phyloP scores from a whole-genome alignment of 495 filamentous ascomycete genomes.

The Pseudomonodictys pantanalensis region DNA sequence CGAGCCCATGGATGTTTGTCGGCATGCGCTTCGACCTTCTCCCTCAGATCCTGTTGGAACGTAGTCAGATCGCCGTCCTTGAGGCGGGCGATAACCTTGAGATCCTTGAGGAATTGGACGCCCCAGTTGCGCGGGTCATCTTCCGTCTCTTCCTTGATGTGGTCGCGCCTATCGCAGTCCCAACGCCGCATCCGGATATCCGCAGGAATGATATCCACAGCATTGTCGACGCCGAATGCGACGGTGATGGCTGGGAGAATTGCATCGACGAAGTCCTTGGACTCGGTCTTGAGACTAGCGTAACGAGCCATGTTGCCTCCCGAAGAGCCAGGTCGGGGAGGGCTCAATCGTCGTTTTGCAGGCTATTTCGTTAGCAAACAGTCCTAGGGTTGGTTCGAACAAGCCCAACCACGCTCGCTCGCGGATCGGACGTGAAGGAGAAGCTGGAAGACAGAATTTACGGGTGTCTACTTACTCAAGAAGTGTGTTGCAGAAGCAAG shows the following conservation, averaged over 20 bases:
- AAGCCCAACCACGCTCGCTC: no score
- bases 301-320: conserved; percentile 7
- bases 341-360: background rate
- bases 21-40: background rate
- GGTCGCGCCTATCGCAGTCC: conserved; percentile 15
- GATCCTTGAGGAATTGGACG: conserved; percentile 22
- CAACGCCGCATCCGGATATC: conserved; percentile 24
- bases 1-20: conserved; percentile 14
- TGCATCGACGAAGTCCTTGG: conserved; percentile 11
- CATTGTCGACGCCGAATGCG: conserved; percentile 1
- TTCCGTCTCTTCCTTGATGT: conserved; percentile 16
- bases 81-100: conserved; percentile 7
- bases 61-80: conserved; percentile 8
- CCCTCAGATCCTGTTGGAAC: conserved; percentile 18
- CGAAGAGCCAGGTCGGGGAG: background rate
- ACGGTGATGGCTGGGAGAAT: conserved; percentile 14
- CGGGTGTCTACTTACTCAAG: no score
- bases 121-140: conserved; percentile 27
- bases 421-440: no score
- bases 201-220: conserved; percentile 9
- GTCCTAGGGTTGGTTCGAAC: no score
- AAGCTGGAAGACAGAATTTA: no score
- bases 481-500: no score
- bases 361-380: no score
- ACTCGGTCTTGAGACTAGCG: conserved; percentile 7